These are phyloP conservation scores for Sindora glabra DNA, from an alignment of 306 rosid genomes.

Conservation along the genomic window DNA sequence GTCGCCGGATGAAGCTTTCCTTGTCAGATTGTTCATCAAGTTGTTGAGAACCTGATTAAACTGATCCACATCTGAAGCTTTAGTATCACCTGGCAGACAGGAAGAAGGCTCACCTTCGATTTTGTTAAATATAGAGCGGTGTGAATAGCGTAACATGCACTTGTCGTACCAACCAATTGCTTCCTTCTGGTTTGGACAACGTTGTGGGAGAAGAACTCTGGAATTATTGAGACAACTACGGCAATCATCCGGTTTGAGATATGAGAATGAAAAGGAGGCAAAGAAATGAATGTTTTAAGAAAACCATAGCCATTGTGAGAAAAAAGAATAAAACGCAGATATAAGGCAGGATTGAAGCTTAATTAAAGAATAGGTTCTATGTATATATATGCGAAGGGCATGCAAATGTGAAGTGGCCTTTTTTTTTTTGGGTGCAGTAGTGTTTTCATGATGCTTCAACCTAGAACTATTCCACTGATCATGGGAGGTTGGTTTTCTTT, in stretches of 20 bases:
- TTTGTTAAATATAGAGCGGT: neutral
- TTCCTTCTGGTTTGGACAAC: constrained; percentile 31
- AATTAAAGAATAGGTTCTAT: too few relatives aligned
- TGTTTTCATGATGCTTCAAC: too few relatives aligned
- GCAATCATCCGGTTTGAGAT: constrained; percentile 4
- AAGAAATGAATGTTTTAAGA: neutral
- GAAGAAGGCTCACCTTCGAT: neutral
- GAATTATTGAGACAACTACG: constrained; percentile 24
- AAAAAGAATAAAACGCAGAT: too few relatives aligned
- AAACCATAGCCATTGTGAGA: neutral
- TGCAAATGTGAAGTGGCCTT: too few relatives aligned
- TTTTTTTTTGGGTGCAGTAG: too few relatives aligned
- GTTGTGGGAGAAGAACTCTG: neutral
- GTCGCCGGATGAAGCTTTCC: neutral
- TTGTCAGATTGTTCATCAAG: neutral
- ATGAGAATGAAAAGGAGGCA: neutral
- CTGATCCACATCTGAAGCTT: neutral
- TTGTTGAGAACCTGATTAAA: neutral
- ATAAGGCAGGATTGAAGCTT: too few relatives aligned
- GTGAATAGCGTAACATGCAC: constrained; percentile 35
- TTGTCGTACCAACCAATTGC: constrained; percentile 25
- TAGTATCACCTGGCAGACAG: neutral
- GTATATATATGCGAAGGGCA: too few relatives aligned
- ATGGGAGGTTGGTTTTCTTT: too few relatives aligned
- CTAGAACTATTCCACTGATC: too few relatives aligned